Base-by-base conservation (phyloP, 257 asterid genomes). In the Salvia splendens region DNA sequence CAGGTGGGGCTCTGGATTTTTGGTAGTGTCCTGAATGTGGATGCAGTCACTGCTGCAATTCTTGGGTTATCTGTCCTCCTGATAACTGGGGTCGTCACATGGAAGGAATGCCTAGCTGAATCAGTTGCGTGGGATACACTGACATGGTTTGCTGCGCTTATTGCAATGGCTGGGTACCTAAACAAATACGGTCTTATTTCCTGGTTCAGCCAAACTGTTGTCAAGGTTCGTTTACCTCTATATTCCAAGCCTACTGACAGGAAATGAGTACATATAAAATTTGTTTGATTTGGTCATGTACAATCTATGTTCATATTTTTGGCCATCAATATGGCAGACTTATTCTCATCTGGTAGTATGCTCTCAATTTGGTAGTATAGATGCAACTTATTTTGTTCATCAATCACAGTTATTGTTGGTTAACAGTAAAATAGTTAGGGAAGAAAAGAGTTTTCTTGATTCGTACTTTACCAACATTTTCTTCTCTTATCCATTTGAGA, bases 81-180 rank as follows among this genome's bases (percentile, higher is more conserved):
- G 36, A 71, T 86, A 40, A 81, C 95, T 12, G 99, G 99, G 35
- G 99, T 93, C 1, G 97, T 93, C 61, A 86, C 97, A 5, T 93
- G 99, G 97, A 93, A 93, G 75, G 99, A 93, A 80, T 93, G 99
- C 81, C 78, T 93, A 59, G 90, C 95, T 59, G 99, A 93, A 80
- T 76, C 99, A 32, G 99, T 93, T 76, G 99, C 99, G n/a, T 93
- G 99, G 99, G 99, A 93, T 67, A 93, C 99, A 17, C 95, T 93
- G 47, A 93, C 99, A 9, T 93, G 99, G 99, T 90, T 93, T 77
- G 99, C 97, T 57, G 99, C 99, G 11, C 97, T 93, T 40, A 90
- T 93, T 81, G 99, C 99, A 36, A 93, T 93, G 99, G 99, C 99
- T 64, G 97, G 97, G 5, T 88, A 93, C 76, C 88, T 93, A 8